Evolutionary conservation across 768 basidiomycete species (phyloP).

Genomic region (Leucosporidium creatinivorum): DNA sequence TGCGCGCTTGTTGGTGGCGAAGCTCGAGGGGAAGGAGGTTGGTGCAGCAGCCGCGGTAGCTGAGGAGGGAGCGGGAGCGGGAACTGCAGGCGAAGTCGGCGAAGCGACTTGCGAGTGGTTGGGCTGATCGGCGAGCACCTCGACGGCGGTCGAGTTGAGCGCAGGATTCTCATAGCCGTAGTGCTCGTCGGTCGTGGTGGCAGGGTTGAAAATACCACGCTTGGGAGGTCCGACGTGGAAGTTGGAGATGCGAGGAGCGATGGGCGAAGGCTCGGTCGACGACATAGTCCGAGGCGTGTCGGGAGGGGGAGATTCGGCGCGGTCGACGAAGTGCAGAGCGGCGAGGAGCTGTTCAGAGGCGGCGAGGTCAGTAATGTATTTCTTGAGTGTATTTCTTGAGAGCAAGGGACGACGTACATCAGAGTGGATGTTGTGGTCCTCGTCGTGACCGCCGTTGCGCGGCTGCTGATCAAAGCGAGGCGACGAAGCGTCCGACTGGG

Average conservation of each 20-base stretch:
- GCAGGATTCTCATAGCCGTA: too few relatives aligned
- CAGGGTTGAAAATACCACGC: constrained; percentile 1
- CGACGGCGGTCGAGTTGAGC: too few relatives aligned
- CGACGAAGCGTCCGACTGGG: too few relatives aligned
- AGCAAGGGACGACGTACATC: constrained; percentile 11
- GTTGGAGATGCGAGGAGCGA: background rate
- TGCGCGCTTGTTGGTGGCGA: constrained; percentile 75
- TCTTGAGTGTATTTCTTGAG: background rate
- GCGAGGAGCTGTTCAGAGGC: constrained; percentile 20
- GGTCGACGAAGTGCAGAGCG: constrained; percentile 28
- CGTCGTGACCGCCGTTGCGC: background rate
- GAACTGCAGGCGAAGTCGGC: too few relatives aligned
- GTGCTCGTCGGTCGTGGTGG: constrained; percentile 9
- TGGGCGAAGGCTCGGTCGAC: constrained; percentile 11
- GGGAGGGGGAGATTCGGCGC: constrained; percentile 5
- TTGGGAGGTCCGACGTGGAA: constrained; percentile 24
- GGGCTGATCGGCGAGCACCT: too few relatives aligned
- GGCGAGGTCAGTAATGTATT: background rate
- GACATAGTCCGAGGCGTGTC: constrained; percentile 13
- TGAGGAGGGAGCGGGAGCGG: too few relatives aligned
- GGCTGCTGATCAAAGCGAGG: too few relatives aligned
- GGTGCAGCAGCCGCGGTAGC: constrained; percentile 33
- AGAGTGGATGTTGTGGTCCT: constrained; percentile 22
- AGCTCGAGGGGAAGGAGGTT: constrained; percentile 68
- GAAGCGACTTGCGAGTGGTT: too few relatives aligned